Evolutionary conservation across 371 early-diverging fungal genomes (phyloP), one percentile per base, ranked within the genome.

Genomic region (Mortierella sp.): DNA sequence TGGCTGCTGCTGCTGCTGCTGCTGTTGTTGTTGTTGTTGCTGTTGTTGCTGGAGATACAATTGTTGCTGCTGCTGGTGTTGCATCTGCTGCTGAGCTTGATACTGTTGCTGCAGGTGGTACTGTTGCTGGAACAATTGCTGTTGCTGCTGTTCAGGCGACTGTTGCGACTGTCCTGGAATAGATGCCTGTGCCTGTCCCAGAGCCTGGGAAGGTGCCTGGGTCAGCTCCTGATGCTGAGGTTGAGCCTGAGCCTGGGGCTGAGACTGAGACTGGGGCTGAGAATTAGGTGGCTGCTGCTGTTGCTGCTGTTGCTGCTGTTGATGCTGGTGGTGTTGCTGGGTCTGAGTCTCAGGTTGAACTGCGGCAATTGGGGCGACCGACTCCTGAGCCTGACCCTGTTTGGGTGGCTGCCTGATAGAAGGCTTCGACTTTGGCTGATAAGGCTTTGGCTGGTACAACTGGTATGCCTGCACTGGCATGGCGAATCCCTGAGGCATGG

Each of bases 381-480:
- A 19, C n/a, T 63, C 68, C 65, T 79, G 79, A 28, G 52, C 19
- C 28, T 48, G 71, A 28, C 78, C 71, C 26, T 73, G 74, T 26
- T 44, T 26, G 6, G 60, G 60, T 14, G 60, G 60, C 60, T 60
- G 60, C 55, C 31, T 79, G 24, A 78, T 45, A 24, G 79, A 81
- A 54, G 85, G 74, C 74, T 81, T 81, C 8, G 84, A 73, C 70
- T 84, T 81, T 70, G 85, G 85, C 73, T 76, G 81, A 38, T 84
- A 84, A 2, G 85, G 85, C 68, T 85, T 85, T 45, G 85, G 85
- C 73, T 85, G 79, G 45, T 85, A 85, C 38, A 85, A 34, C 68
- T 85, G 85, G 47, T 85, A 85, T 0, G 85, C 75, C 28, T 81
- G 81, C 10, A 79, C 85, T 13, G 85, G 85, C 77, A 85, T 76